phyloP scores from a whole-genome alignment of 2,329 filamentous ascomycete species.

The Sordariomycetes sp. region DNA sequence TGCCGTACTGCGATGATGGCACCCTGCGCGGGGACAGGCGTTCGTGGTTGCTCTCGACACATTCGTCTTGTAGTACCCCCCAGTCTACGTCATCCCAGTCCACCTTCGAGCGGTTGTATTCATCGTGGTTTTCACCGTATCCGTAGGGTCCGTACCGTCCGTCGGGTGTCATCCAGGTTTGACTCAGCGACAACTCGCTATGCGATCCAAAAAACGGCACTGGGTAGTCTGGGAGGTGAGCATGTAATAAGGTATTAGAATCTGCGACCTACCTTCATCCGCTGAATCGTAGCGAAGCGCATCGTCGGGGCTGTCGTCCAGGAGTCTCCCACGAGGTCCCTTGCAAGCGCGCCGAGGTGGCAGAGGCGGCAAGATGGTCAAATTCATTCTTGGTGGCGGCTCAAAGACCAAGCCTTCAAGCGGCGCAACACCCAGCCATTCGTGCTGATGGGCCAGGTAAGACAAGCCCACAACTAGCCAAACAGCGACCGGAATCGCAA shows the following conservation, averaged over 20 bases:
- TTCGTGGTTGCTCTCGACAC: conserved; percentile 37
- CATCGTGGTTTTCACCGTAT: conserved; percentile 13
- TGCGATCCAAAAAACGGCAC: conserved; percentile 20
- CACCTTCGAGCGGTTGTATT: conserved; percentile 15
- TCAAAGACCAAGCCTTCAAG: background rate
- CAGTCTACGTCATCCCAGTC: conserved; percentile 22
- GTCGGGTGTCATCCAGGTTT: conserved; percentile 20
- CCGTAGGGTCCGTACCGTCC: conserved; percentile 18
- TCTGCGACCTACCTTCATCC: conserved; percentile 6
- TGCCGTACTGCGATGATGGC: conserved; percentile 4
- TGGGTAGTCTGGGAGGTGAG: conserved; percentile 14
- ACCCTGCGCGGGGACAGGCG: conserved; percentile 28
- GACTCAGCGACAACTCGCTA: conserved; percentile 15
- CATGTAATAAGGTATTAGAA: background rate
- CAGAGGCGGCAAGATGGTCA: background rate
- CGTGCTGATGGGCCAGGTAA: background rate
- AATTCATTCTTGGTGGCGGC: background rate
- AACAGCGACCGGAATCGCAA: background rate
- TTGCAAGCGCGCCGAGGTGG: conserved; percentile 12
- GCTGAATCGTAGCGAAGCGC: conserved; percentile 9
- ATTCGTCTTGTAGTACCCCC: conserved; percentile 22
- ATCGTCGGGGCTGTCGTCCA: conserved; percentile 15
- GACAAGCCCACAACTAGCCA: background rate
- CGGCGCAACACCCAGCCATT: background rate
- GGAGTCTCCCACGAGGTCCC: conserved; percentile 14